Evolutionary conservation across 1,284 basidiomycete genomes (phyloP).

Genomic region (Athelia sp.): DNA sequence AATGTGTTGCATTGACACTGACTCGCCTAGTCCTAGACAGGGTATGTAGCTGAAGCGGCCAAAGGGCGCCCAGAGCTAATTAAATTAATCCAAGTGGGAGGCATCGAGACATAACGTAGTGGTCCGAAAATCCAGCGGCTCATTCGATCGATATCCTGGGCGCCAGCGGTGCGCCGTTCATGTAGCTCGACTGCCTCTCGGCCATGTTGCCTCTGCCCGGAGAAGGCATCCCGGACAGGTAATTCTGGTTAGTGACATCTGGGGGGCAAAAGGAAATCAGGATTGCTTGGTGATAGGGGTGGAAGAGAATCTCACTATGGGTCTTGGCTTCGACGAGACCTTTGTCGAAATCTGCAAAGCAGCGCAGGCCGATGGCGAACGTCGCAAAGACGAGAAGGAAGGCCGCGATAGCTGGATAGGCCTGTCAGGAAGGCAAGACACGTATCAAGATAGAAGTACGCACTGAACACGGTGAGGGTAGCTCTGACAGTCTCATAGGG

Average conservation of each 20-base stretch:
- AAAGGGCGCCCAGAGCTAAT: no score
- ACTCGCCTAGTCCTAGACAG: no score
- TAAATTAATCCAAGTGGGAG: no score
- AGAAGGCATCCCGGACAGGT: background rate
- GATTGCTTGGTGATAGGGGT: background rate
- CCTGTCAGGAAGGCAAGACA: background rate
- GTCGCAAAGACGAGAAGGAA: slow-evolving; percentile 19
- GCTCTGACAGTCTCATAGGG: slow-evolving; percentile 15
- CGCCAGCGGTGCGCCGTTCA: background rate
- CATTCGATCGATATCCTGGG: slow-evolving; percentile 3
- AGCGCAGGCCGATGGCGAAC: slow-evolving; percentile 20
- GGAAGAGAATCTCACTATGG: slow-evolving; percentile 8
- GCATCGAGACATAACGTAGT: background rate
- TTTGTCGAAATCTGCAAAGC: slow-evolving; percentile 21
- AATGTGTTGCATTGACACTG: no score
- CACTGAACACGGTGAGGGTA: slow-evolving; percentile 24
- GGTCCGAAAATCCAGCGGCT: background rate
- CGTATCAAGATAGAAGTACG: slow-evolving; percentile 5
- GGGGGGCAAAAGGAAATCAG: slow-evolving; percentile 1
- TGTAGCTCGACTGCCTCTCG: background rate
- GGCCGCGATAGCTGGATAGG: slow-evolving; percentile 13
- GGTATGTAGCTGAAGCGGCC: no score
- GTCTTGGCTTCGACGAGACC: slow-evolving; percentile 17
- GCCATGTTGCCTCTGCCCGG: background rate
- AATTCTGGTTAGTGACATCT: background rate